Evolutionary conservation across 148 eudicot species (phyloP), one percentile per base, ranked within the genome.

Genomic region (Polygonum maritimum): DNA sequence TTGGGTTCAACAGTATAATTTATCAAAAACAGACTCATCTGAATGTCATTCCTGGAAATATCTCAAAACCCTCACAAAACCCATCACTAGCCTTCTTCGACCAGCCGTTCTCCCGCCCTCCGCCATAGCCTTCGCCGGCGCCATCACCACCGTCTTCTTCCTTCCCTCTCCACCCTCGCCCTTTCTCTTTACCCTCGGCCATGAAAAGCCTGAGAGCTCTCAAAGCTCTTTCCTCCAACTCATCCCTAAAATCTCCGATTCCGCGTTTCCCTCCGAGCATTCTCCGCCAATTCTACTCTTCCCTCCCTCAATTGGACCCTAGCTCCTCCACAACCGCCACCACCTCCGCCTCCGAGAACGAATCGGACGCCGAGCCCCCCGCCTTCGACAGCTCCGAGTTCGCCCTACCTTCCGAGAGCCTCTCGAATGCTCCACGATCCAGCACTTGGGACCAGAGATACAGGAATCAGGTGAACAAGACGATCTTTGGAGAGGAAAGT

Each of bases 201-300:
- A 92, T 92, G 97, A 92, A 88, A 87, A 82, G 87, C 75, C 47
- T 89, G 71, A 88, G 89, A 83, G 70, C 71, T 49, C 73, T 88
- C 1, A 82, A 84, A 71, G 78, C 81, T 49, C 67, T 83, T 7
- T 58, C 71, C 15, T 35, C 78, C 48, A 57, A 58, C 69, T 54
- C 81, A 1, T 40, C 80, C 21, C 70, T 71, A 0, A 76, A 78
- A 80, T 51, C 85, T 82, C 78, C 58, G 69, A 71, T 81, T 74
- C 63, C 86, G 82, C 82, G 71, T 22, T 49, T 81, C 76, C 58
- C 69, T 73, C 79, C 84, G 22, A 26, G 69, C 1, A 31, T 79
- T 74, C 76, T 86, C 19, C 72, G 71, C 71, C 84, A 82, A n/a
- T 80, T 88, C 44, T 81, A 75, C 83, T 73, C 94, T 0, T 71